Percentiles rank a stretch among this genome's conserved stretches.
phyloP scores from a whole-genome alignment of 257 asterid genomes.

The Fraxinus quadrangulata region DNA sequence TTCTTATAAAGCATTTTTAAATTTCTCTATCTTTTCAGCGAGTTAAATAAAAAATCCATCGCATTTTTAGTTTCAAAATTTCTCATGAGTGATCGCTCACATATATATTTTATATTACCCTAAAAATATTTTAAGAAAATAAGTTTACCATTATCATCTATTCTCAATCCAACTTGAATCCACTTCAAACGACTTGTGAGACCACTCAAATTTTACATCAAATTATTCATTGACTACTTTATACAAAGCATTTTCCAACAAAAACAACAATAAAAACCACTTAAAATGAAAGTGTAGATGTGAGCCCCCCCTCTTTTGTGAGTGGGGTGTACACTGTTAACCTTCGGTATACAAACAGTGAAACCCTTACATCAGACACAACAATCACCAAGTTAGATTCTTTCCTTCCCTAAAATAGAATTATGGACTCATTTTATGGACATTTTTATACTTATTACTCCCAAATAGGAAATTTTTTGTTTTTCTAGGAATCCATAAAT shows the following conservation, averaged over 20 bases:
- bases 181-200: not conserved
- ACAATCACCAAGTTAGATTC: not conserved
- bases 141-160: not conserved
- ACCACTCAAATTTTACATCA: not conserved
- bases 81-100: not conserved
- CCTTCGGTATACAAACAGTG: too few relatives aligned
- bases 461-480: constrained; percentile 34
- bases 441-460: constrained; percentile 12
- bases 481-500: constrained; percentile 9
- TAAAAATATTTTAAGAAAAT: not conserved
- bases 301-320: too few relatives aligned
- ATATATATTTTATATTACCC: not conserved
- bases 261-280: not conserved
- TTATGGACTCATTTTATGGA: not conserved
- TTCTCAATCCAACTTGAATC: not conserved
- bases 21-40: too few relatives aligned
- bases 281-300: not conserved
- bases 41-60: too few relatives aligned
- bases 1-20: too few relatives aligned
- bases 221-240: not conserved
- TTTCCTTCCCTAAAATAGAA: not conserved
- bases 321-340: too few relatives aligned
- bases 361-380: not conserved
- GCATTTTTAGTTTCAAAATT: not conserved
- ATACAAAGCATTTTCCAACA: not conserved